Evolutionary conservation across 352 stramenopile genomes (phyloP).

Genomic region (Phytophthora colocasiae): DNA sequence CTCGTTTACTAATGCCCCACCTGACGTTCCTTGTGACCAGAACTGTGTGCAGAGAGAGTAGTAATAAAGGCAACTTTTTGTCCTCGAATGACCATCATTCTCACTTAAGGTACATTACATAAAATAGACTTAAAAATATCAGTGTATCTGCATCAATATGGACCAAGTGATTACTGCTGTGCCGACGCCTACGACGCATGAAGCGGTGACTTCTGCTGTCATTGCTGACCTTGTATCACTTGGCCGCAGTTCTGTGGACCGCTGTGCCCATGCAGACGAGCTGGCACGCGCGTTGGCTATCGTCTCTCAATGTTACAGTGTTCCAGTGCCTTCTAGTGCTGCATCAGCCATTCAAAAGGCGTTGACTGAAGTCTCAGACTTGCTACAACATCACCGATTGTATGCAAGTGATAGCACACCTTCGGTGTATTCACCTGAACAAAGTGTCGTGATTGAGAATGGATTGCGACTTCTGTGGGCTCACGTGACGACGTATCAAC

Average conservation of each 20-base stretch:
- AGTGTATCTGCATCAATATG: conserved; percentile 17
- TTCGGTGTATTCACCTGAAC: conserved; percentile 23
- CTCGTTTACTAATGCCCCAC: background rate
- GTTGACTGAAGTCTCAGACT: conserved; percentile 42
- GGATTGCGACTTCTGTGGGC: conserved; percentile 63
- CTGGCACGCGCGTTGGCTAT: conserved; percentile 44
- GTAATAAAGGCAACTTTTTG: too few species aligned
- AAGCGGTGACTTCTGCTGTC: conserved; percentile 32
- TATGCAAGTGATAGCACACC: conserved; percentile 25
- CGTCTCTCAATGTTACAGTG: conserved; percentile 56
- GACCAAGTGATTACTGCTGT: conserved; percentile 18
- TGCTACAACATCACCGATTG: conserved; percentile 54
- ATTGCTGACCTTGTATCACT: conserved; percentile 36
- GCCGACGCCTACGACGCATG: conserved; percentile 23
- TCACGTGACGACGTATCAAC: conserved; percentile 63
- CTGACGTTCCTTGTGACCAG: conserved; percentile 9
- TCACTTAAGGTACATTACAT: background rate
- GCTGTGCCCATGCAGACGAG: conserved; percentile 42
- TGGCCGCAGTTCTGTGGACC: conserved; percentile 8
- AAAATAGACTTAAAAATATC: background rate
- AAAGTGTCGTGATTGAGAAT: conserved; percentile 42
- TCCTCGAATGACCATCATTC: background rate
- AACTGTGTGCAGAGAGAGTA: background rate
- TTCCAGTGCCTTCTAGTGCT: conserved; percentile 51
- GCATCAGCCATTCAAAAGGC: conserved; percentile 47